Base-by-base conservation (phyloP, 768 basidiomycete species). In the Suillus spraguei region DNA sequence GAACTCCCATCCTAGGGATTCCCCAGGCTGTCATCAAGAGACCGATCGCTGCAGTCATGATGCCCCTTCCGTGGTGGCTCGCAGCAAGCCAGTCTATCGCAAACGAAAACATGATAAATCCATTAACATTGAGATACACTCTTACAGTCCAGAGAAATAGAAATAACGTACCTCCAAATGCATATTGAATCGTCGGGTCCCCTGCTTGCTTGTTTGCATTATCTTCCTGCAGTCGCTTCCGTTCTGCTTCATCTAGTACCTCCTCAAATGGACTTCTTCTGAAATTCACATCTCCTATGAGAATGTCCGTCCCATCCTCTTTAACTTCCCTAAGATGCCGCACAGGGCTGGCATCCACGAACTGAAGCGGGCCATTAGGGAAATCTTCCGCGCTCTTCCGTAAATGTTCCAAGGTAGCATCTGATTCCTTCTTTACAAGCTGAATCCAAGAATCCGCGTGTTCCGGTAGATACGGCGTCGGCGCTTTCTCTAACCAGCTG, bases 41-140 rank as follows among this genome's bases (percentile, higher is more conserved):
- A 9, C 73, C 74, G 38, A 92, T 69, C 0, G 83, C 88, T n/a
- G 83, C 85, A 24, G 83, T 82, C 91, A 92, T 92, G 65, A 92
- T 90, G 0, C 90, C 89, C 66, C 76, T 80, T 36, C 88, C 81
- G 63, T 91, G 89, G 68, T 89, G 83, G 39, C 81, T 82, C 17
- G 85, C 79, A 6, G 80, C 82, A 47, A 91, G 73, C 65, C 82
- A 90, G 69, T 89, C 90, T 89, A 68, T n/a, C 28, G 4, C 38
- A 39, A 5, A 22, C 24, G 20, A 39, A 32, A 36, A n/a, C 10
- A 17, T 22, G 14, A 55, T 22, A 17, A 17, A 56, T n/a, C n/a
- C n/a, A n/a, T n/a, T n/a, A n/a, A n/a, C n/a, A n/a, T n/a, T n/a
- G n/a, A n/a, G n/a, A n/a, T n/a, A n/a, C n/a, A n/a, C n/a, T n/a